Evolutionary conservation across 352 stramenopile species (phyloP), one percentile per base, ranked within the genome.

Genomic region (Pythium dissimile): DNA sequence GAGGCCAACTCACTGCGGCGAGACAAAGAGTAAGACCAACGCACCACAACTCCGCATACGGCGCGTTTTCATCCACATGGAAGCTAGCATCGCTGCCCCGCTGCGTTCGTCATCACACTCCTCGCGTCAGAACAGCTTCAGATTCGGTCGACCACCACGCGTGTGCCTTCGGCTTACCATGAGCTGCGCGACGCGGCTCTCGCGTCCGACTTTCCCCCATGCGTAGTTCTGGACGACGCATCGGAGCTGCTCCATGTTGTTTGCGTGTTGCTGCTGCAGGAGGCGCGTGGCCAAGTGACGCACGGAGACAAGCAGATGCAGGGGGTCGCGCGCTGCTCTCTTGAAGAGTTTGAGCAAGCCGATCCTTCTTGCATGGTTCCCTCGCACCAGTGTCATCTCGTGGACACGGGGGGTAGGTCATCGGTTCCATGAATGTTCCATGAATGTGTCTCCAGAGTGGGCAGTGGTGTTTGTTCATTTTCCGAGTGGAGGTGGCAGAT

Each of bases 31-130:
- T 41, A 32, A 26, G 45, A n/a, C n/a, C n/a, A 1, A 52, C 45
- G n/a, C 75, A 96, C 89, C 89, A 97, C 13, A 96, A 72, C 60
- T 98, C 89, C 13, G 91, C 92, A 55, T 97, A 97, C 27, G 71
- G 59, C 48, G 58, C 67, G 16, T 69, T 55, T 2, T 69, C 37
- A 20, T 86, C 67, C 11, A 83, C 69, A 16, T 64, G 59, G 56
- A 89, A 91, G 1, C 55, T 59, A 12, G 64, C 30, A 31, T 89
- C 73, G 7, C 62, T 66, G 35, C 75, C 80, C 26, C 78, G 69
- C 72, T 88, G 48, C 20, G n/a, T 9, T 34, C 21, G 2, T 2
- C 41, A 44, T 2, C 11, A 54, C 12, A 32, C n/a, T 20, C 5
- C 11, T 38, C 16, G 5, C 42, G 20, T 48, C n/a, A 53, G 41